Evolutionary conservation across 2,329 filamentous ascomycete genomes (phyloP).

Genomic region (Ramularia endophylla): DNA sequence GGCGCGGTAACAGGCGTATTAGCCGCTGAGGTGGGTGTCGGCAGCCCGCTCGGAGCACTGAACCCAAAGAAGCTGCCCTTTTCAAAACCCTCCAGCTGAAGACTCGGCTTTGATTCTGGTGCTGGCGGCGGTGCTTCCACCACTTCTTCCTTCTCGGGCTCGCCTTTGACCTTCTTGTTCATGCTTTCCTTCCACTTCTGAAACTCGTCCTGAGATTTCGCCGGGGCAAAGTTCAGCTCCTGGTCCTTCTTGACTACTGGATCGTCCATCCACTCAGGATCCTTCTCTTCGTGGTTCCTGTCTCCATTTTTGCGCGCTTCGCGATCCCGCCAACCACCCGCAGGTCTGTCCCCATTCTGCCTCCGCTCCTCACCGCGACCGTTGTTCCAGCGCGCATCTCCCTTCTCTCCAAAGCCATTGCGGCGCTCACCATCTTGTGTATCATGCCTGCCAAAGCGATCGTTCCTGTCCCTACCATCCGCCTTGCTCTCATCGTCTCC

Average conservation of each 20-base stretch:
- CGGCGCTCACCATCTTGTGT: slow-evolving; percentile 50
- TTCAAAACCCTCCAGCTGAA: slow-evolving; percentile 60
- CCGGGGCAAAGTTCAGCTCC: slow-evolving; percentile 31
- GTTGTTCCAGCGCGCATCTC: slow-evolving; percentile 60
- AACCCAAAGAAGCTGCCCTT: slow-evolving; percentile 66
- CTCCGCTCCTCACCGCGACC: slow-evolving; percentile 30
- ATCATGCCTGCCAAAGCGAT: slow-evolving; percentile 38
- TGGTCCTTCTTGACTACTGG: slow-evolving; percentile 57
- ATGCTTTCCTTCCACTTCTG: slow-evolving; percentile 91
- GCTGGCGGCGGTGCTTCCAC: slow-evolving; percentile 15
- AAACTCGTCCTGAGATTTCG: slow-evolving; percentile 82
- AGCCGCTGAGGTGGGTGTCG: slow-evolving; percentile 34
- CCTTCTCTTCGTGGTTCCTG: slow-evolving; percentile 61
- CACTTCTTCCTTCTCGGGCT: slow-evolving; percentile 24
- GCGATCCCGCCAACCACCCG: slow-evolving; percentile 43
- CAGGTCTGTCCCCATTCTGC: slow-evolving; percentile 36
- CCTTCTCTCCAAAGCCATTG: slow-evolving; percentile 60
- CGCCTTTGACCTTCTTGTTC: slow-evolving; percentile 51
- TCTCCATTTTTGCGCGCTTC: slow-evolving; percentile 37
- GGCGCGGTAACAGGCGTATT: slow-evolving; percentile 12
- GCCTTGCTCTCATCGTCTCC: slow-evolving; percentile 61
- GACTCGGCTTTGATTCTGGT: slow-evolving; percentile 31
- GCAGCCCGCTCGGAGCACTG: slow-evolving; percentile 37
- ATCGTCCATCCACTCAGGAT: slow-evolving; percentile 83
- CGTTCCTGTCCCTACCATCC: slow-evolving; percentile 47